Evolutionary conservation across 2,329 filamentous ascomycete species (phyloP).

Genomic region (Aschersonia sp.): DNA sequence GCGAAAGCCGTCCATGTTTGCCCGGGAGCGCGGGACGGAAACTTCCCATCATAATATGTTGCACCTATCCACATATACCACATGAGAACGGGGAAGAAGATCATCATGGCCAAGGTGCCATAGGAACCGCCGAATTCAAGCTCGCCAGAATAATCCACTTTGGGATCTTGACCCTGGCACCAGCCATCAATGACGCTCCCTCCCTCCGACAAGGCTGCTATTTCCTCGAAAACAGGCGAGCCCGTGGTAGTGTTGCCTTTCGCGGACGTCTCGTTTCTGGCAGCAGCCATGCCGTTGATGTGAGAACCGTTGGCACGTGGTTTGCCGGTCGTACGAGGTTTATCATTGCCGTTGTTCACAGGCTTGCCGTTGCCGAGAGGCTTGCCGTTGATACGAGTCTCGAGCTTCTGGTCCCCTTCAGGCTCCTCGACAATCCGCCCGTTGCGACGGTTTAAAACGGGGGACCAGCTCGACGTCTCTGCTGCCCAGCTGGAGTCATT

Average conservation of each 20-base stretch:
- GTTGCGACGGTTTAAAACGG: background rate
- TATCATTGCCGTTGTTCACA: too few species aligned
- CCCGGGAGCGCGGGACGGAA: slow-evolving; percentile 52
- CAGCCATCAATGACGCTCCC: slow-evolving; percentile 34
- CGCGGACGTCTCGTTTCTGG: slow-evolving; percentile 13
- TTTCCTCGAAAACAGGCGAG: background rate
- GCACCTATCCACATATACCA: slow-evolving; percentile 99
- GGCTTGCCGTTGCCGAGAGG: too few species aligned
- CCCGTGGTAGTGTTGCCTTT: background rate
- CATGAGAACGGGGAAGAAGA: slow-evolving; percentile 87
- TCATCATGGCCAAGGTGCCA: slow-evolving; percentile 78
- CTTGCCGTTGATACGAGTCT: too few species aligned
- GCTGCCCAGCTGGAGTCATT: slow-evolving; percentile 33
- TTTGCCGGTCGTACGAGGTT: too few species aligned
- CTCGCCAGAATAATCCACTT: slow-evolving; percentile 46
- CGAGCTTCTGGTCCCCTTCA: too few species aligned
- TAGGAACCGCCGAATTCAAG: slow-evolving; percentile 78
- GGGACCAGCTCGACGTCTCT: slow-evolving; percentile 22
- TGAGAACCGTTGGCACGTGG: too few species aligned
- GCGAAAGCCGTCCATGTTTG: slow-evolving; percentile 60
- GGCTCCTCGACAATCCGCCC: slow-evolving; percentile 8
- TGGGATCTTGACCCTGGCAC: slow-evolving; percentile 44
- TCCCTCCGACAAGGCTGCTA: slow-evolving; percentile 7
- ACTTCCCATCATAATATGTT: slow-evolving; percentile 76
- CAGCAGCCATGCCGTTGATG: background rate